A percentile compares a stretch with the other conserved stretches of the same genome.
Evolutionary conservation across 2,329 filamentous ascomycete species (phyloP).

Genomic region (Ilyonectria sp.): DNA sequence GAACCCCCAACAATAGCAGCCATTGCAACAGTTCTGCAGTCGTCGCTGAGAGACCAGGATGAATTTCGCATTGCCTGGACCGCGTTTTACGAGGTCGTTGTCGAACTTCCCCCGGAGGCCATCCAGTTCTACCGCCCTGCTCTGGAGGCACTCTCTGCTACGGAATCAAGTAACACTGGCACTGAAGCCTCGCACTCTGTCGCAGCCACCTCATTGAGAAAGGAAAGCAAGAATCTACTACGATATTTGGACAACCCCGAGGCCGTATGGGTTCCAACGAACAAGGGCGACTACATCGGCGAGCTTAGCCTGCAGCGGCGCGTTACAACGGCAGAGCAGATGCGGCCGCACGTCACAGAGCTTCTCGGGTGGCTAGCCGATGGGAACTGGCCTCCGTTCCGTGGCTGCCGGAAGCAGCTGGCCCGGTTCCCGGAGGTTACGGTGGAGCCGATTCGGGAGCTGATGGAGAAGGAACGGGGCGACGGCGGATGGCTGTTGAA

Average conservation of each 20-base stretch:
- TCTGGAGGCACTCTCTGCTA: constrained; percentile 11
- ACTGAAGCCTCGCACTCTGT: background rate
- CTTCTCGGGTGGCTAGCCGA: constrained; percentile 26
- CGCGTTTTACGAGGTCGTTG: constrained; percentile 6
- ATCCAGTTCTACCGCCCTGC: constrained; percentile 11
- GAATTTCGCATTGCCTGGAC: constrained; percentile 8
- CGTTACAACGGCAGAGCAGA: constrained; percentile 2
- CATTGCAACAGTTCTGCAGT: background rate
- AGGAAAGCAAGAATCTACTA: background rate
- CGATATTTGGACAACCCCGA: constrained; percentile 16
- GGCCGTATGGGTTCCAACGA: constrained; percentile 14
- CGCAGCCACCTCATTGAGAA: background rate
- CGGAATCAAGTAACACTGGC: background rate
- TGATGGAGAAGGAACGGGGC: constrained; percentile 12
- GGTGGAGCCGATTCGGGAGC: constrained; percentile 14
- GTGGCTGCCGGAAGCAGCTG: constrained; percentile 12
- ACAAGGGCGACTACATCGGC: constrained; percentile 9
- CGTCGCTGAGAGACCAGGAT: constrained; percentile 5
- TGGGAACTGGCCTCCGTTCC: constrained; percentile 20
- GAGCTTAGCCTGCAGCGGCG: constrained; percentile 19
- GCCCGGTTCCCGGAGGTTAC: constrained; percentile 21
- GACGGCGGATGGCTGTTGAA: constrained; percentile 23
- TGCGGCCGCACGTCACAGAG: constrained; percentile 22
- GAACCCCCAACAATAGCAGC: constrained; percentile 18
- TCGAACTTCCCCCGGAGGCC: background rate